Evolutionary conservation across 148 eudicot species (phyloP).

Genomic region (Rhododendron williamsianum): DNA sequence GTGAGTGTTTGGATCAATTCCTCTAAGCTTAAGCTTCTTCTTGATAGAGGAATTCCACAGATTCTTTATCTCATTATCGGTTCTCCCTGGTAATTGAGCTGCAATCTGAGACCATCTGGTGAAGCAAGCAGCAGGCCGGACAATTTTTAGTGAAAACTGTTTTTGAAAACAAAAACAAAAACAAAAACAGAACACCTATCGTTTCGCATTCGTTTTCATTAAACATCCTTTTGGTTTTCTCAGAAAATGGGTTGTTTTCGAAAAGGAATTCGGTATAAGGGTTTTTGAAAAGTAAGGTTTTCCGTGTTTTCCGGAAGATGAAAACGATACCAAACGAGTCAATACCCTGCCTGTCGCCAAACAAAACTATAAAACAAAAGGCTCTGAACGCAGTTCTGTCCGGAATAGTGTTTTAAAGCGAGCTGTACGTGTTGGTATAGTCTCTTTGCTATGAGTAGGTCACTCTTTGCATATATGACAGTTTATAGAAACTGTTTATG

Average conservation of each 20-base stretch:
- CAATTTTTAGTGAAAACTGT: neutral
- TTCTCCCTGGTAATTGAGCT: conserved; percentile 85
- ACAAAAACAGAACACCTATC: neutral
- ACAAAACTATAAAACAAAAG: too few relatives aligned
- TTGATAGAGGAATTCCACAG: conserved; percentile 88
- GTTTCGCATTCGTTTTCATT: neutral
- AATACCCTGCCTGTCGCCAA: neutral
- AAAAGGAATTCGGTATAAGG: too few relatives aligned
- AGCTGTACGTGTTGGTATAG: too few relatives aligned
- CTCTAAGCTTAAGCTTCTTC: conserved; percentile 79
- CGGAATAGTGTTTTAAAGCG: too few relatives aligned
- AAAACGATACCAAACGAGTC: neutral
- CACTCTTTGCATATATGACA: neutral
- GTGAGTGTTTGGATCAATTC: conserved; percentile 89
- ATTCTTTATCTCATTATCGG: conserved; percentile 89
- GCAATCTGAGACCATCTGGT: conserved; percentile 95
- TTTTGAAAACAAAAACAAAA: neutral
- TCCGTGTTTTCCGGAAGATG: neutral
- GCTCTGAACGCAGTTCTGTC: too few relatives aligned
- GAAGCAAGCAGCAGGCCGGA: neutral
- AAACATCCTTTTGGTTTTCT: neutral
- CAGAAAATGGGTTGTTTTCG: neutral
- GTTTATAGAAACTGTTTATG: neutral
- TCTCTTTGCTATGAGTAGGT: neutral
- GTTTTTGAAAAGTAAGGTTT: neutral